Evolutionary conservation across 768 basidiomycete species (phyloP).

Genomic region (Gymnopilus dilepis): DNA sequence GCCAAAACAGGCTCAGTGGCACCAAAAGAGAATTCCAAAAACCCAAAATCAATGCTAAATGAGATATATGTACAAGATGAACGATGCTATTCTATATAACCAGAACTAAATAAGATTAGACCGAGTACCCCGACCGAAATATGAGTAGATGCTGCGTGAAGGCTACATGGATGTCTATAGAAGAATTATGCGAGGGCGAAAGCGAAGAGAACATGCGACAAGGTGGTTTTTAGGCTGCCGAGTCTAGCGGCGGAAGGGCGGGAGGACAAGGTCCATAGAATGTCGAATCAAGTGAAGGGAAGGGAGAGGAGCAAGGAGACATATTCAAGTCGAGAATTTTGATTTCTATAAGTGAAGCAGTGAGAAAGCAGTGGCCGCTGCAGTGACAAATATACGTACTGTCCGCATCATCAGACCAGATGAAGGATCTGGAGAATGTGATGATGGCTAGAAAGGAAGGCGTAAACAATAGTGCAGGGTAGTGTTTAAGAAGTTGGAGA

Average conservation of each 20-base stretch:
- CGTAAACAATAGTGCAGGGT: slow-evolving; percentile 11
- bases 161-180: slow-evolving; percentile 29
- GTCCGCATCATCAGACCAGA: slow-evolving; percentile 63
- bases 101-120: slow-evolving; percentile 30
- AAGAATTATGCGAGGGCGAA: slow-evolving; percentile 24
- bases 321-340: slow-evolving; percentile 33
- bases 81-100: slow-evolving; percentile 26
- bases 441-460: slow-evolving; percentile 35
- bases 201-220: slow-evolving; percentile 26
- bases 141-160: slow-evolving; percentile 25
- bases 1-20: neutral
- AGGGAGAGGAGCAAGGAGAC: neutral
- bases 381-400: slow-evolving; percentile 25
- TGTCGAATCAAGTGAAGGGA: slow-evolving; percentile 2
- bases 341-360: slow-evolving; percentile 26
- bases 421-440: slow-evolving; percentile 42
- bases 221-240: slow-evolving; percentile 17
- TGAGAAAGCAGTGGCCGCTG: neutral
- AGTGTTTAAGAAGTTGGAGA: slow-evolving; percentile 15
- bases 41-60: slow-evolving; percentile 21
- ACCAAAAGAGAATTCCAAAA: slow-evolving; percentile 1
- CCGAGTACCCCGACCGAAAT: slow-evolving; percentile 30
- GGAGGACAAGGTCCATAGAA: slow-evolving; percentile 7
- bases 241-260: slow-evolving; percentile 20
- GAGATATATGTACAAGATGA: slow-evolving; percentile 24